These are phyloP conservation scores for Pichia deserticola DNA, from an alignment of 805 yeast species.

Conservation along the genomic window DNA sequence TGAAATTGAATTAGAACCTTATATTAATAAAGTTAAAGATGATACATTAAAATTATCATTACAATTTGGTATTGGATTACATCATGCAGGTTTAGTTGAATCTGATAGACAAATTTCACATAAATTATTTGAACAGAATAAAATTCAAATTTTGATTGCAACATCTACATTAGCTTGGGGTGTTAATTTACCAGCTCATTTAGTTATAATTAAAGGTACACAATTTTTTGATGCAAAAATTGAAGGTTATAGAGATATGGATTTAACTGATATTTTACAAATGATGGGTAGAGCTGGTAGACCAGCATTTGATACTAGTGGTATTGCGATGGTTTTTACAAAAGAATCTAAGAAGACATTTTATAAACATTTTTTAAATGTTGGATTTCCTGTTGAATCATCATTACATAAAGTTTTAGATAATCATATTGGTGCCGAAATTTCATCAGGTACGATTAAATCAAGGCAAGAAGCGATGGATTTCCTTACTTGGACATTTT, in stretches of 20 bases:
- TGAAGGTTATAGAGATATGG: constrained; percentile 74
- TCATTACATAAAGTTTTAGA: constrained; percentile 71
- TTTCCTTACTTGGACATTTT: constrained; percentile 68
- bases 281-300: constrained; percentile 87
- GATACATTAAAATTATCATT: constrained; percentile 69
- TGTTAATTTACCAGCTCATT: constrained; percentile 73
- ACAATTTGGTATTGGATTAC: constrained; percentile 76
- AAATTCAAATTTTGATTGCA: constrained; percentile 66
- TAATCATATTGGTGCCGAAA: constrained; percentile 76
- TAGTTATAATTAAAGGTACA: constrained; percentile 74
- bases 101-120: constrained; percentile 65
- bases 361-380: constrained; percentile 69
- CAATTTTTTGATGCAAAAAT: constrained; percentile 55
- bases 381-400: constrained; percentile 79
- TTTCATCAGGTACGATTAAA: constrained; percentile 58
- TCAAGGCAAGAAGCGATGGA: constrained; percentile 66
- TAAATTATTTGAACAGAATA: constrained; percentile 57
- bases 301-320: constrained; percentile 73
- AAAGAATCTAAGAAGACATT: constrained; percentile 68
- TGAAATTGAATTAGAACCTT: constrained; percentile 51
- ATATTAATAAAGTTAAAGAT: constrained; percentile 58
- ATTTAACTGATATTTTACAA: constrained; percentile 70
- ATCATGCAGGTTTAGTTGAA: constrained; percentile 77
- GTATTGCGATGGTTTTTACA: constrained; percentile 70
- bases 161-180: constrained; percentile 88